Evolutionary conservation across 164 flowering plant species (phyloP), one percentile per base, ranked within the genome.

Genomic region (Saururus chinensis): DNA sequence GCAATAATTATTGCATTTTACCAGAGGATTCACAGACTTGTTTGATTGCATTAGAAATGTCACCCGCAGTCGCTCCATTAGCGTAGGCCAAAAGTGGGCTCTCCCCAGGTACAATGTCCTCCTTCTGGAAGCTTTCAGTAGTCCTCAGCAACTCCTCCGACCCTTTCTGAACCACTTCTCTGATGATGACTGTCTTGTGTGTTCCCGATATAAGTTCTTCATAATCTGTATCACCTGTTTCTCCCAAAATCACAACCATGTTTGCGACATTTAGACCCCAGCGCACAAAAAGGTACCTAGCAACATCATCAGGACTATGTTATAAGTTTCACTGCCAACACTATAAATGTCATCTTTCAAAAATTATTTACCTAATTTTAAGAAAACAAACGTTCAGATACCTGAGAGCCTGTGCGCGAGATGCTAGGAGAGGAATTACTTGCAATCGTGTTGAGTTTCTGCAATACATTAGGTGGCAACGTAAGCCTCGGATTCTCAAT

Each of bases 391-490:
- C 58, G 4, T 12, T 45, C 17, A 17, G 49, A 55, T 79, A 88
- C 98, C 98, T 88, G 60, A 93, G 88, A 59, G 98, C 97, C 59
- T 88, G 98, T 63, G 98, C 76, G 24, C 98, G 82, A 73, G 98
- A 93, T 40, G 97, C 98, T 40, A 85, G 89, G 16, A 93, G 83
- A 64, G 98, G 98, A 67, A 93, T 60, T 21, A 77, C 77, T 74
- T 90, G 97, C 80, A 93, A 66, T 66, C 90, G 81, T 35, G 97
- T 85, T 19, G 89, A 79, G 78, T 79, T 90, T 72, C 97, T 76
- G 79, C 97, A 93, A 56, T 87, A 89, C 96, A 90, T 88, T 26
- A 81, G 80, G 77, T 88, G 98, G 75, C 98, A 88, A 21, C 98
- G 88, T 2, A 90, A 89, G 9, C 97, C 98, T 40, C 96, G 76